Evolutionary conservation across 805 yeast species (phyloP).

Genomic region (Lipomyces mesembrius): DNA sequence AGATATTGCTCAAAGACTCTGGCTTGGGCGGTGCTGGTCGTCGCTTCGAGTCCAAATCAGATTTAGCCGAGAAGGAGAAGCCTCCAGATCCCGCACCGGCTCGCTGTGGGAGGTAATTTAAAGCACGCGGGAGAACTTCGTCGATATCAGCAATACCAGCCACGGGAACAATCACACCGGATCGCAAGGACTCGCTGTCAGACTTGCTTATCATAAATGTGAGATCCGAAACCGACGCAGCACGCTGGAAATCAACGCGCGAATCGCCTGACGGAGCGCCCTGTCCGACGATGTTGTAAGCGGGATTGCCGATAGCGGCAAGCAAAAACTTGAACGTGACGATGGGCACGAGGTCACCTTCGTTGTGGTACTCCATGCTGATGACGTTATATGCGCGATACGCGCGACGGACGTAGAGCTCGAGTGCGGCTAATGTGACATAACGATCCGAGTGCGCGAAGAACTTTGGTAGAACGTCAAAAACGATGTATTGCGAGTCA

Average conservation of each 20-base stretch:
- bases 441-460: slow-evolving; percentile 80
- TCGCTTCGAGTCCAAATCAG: slow-evolving; percentile 41
- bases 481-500: slow-evolving; percentile 94
- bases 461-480: slow-evolving; percentile 93
- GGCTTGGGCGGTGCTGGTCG: slow-evolving; percentile 23
- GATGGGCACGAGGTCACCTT: slow-evolving; percentile 59
- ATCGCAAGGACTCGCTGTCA: slow-evolving; percentile 70
- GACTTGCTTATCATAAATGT: slow-evolving; percentile 75
- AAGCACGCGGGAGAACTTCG: slow-evolving; percentile 73
- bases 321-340: slow-evolving; percentile 88
- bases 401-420: slow-evolving; percentile 94
- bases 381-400: slow-evolving; percentile 93
- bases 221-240: slow-evolving; percentile 90
- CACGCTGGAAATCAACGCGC: slow-evolving; percentile 59
- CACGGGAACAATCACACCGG: slow-evolving; percentile 82
- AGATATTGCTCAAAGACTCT: slow-evolving; percentile 68
- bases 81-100: slow-evolving; percentile 44
- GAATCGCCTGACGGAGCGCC: slow-evolving; percentile 15
- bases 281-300: slow-evolving; percentile 61
- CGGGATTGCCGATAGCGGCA: slow-evolving; percentile 72
- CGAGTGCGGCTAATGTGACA: slow-evolving; percentile 94
- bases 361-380: slow-evolving; percentile 64
- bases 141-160: slow-evolving; percentile 88
- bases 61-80: slow-evolving; percentile 55
- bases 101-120: slow-evolving; percentile 64